Base-by-base conservation (phyloP, 2,329 filamentous ascomycete species). In the Blastomyces percursus region DNA sequence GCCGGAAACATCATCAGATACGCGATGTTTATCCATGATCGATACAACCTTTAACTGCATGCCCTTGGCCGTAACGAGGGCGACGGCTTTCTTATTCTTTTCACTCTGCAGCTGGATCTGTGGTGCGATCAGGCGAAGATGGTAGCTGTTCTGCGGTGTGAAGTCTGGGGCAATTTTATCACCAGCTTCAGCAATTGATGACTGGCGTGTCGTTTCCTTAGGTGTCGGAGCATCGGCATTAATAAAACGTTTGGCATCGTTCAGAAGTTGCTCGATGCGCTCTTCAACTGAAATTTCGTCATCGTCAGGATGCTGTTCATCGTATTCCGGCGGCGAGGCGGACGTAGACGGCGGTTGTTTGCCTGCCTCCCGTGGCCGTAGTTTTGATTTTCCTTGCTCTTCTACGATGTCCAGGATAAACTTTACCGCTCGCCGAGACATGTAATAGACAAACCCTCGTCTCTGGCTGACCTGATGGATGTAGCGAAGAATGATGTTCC, bases 31-130 rank as follows among this genome's bases (percentile, higher is more conserved):
- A 77, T 99, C 94, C 89, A 97, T 96, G 69, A 99, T 93, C 67
- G 96, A 93, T 24, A 99, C 85, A 12, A 99, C 89, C 78, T 97
- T 97, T 62, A 97, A 84, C 74, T 97, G 92, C 91, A 99, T 99
- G 61, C 92, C 91, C 75, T 97, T 97, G 35, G 92, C 91, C 2
- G 93, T 94, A 56, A 97, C 87, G n/a, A 99, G 81, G 5, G 96
- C 89, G n/a, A 95, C 94, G 63, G 96, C 89, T 74, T 96, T 96
- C 65, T 88, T 88, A 74, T 99, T 97, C 81, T 96, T 97, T 72
- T 99, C 94, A 73, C 94, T 97, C 72, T 99, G 93, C 54, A 99
- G 82, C 73, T 99, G 94, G 64, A 99, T 96, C 73, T 99, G 94
- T 16, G 94, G 94, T 6, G 93, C 94, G 69, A 99, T 96, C 50